These are phyloP conservation scores for Jatropha podagrica DNA, from an alignment of 441 rosid species.

Conservation along the genomic window DNA sequence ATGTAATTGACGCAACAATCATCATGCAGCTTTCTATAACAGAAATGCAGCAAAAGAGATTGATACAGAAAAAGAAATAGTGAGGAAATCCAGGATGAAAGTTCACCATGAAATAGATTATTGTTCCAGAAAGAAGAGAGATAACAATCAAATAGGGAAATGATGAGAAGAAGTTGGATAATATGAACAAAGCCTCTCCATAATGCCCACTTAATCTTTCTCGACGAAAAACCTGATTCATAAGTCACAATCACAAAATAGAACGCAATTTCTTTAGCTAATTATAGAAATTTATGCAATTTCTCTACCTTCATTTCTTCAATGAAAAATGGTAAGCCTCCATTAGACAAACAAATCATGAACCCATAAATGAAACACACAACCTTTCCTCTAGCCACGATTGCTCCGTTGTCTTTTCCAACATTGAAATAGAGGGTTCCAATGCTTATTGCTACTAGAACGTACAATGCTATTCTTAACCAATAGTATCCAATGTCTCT, in stretches of 20 bases:
- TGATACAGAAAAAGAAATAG: conserved; percentile 52
- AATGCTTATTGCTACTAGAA: conserved; percentile 5
- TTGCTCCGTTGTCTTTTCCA: conserved; percentile 10
- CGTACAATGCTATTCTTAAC: conserved; percentile 14
- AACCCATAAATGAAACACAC: conserved; percentile 16
- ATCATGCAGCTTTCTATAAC: conserved; percentile 75
- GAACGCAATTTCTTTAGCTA: neutral
- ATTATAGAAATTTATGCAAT: no score
- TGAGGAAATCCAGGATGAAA: conserved; percentile 55
- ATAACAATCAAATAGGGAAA: conserved; percentile 57
- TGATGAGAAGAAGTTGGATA: conserved; percentile 72
- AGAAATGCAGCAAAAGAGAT: conserved; percentile 55
- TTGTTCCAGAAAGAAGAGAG: conserved; percentile 42
- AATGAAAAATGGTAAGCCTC: conserved; percentile 24
- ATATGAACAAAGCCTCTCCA: conserved; percentile 58
- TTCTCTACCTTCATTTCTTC: conserved; percentile 28
- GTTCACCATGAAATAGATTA: conserved; percentile 67
- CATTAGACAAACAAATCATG: conserved; percentile 21
- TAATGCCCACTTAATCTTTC: conserved; percentile 68
- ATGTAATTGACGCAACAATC: conserved; percentile 75
- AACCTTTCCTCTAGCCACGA: neutral
- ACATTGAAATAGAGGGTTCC: conserved; percentile 22
- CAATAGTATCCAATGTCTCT: conserved; percentile 28
- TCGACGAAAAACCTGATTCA: conserved; percentile 45
- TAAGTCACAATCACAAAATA: neutral